Evolutionary conservation across 2,329 filamentous ascomycete species (phyloP), one percentile per base, ranked within the genome.

Genomic region (Didymella pomorum): DNA sequence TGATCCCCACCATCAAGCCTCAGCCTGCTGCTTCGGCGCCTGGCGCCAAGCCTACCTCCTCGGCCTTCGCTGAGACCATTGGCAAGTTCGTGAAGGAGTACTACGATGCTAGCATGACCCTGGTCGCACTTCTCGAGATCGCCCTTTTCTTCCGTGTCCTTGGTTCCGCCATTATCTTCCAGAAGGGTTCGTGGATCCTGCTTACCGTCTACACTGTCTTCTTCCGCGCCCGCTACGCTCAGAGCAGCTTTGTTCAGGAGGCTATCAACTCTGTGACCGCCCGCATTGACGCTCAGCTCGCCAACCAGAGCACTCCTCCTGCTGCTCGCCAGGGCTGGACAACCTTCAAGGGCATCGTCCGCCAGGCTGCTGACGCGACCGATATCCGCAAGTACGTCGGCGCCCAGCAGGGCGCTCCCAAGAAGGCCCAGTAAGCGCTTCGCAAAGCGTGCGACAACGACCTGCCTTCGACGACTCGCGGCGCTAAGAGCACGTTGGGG

Each of bases 21-120:
- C 84, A 88, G 59, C 82, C 84, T 65, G 73, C 75, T 33, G 79
- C 85, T 33, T 75, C 86, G 14, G 58, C 62, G 39, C 79, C 85
- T 37, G 82, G 79, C 63, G 82, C 84, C 60, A 89, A 76, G 79
- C 81, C 73, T 70, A 80, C 87, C 80, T 81, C 82, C 31, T 84
- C 84, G 61, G 87, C 88, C 42, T 79, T 93, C 56, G 89, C 91
- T 52, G 93, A 97, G 62, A 86, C 84, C 68, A 97, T 99, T 77
- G 93, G 93, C 69, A 85, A 85, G 71, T 99, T 99, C 73, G 93
- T 99, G 78, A 98, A 98, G 87, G 87, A 93, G 77, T 97, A 98
- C 86, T 99, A 99, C 76, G 95, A 99, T 77, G 82, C 87, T 61
- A 96, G 92, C 79, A 99, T 99, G 95, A 91, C 90, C 57, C 83